phyloP scores from a whole-genome alignment of 495 filamentous ascomycete species.

The Melanomma pulvis-pyrius region DNA sequence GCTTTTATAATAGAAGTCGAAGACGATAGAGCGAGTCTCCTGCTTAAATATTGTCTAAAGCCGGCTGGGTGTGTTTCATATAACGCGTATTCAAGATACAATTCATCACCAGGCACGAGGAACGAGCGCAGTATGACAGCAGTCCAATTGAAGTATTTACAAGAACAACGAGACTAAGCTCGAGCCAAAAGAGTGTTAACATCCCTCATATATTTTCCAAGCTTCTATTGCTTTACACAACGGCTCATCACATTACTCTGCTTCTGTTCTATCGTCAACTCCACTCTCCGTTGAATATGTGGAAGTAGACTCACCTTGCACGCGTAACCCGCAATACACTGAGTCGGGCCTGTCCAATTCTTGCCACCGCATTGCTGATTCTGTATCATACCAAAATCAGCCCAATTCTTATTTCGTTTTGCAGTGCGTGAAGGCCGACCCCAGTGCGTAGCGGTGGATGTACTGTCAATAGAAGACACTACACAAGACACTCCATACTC shows the following conservation, averaged over 20 bases:
- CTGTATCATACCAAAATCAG: constrained; percentile 16
- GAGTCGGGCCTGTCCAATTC: constrained; percentile 45
- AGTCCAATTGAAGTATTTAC: constrained; percentile 3
- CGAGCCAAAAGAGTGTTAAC: background rate
- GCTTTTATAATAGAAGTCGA: too few relatives aligned
- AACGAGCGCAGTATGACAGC: background rate
- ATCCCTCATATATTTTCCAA: background rate
- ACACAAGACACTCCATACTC: background rate
- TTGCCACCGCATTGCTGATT: constrained; percentile 53
- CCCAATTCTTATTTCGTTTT: background rate
- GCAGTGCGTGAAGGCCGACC: background rate
- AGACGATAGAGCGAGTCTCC: too few relatives aligned
- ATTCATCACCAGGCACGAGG: too few relatives aligned
- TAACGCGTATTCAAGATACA: too few relatives aligned
- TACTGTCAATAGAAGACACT: background rate
- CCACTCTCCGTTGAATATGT: background rate
- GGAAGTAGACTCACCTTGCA: constrained; percentile 39
- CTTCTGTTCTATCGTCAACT: background rate
- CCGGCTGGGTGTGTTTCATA: too few relatives aligned
- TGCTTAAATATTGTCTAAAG: too few relatives aligned
- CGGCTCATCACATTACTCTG: constrained; percentile 41
- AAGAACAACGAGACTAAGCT: constrained; percentile 3
- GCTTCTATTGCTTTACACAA: constrained; percentile 27
- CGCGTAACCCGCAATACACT: constrained; percentile 43
- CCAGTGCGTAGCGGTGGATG: background rate